Conservation (phyloP, 352 stramenopile genomes). For the Albugo laibachii region DNA sequence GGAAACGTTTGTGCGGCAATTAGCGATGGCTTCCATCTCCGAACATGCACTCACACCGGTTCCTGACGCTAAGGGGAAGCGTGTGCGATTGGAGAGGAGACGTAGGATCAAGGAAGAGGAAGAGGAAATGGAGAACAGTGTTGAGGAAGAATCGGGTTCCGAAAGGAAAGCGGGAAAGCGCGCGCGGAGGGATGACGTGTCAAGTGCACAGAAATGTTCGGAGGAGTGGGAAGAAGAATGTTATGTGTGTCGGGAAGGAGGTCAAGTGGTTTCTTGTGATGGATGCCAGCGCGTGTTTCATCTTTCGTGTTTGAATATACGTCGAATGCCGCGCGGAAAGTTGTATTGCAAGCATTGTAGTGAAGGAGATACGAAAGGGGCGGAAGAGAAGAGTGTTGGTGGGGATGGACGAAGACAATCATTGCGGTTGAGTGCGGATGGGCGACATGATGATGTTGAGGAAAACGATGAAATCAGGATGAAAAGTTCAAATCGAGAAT, state of each 20-base stretch:
- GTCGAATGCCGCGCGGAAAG: constrained; percentile 62
- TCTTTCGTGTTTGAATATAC: constrained; percentile 24
- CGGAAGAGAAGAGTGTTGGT: neutral
- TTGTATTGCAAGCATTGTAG: constrained; percentile 73
- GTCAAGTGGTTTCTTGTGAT: constrained; percentile 80
- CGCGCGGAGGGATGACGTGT: constrained; percentile 28
- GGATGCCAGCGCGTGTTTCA: constrained; percentile 86
- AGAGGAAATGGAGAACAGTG: constrained; percentile 14
- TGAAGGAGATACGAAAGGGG: neutral
- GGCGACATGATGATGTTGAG: neutral
- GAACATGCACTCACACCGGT: constrained; percentile 23
- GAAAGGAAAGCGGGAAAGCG: constrained; percentile 8
- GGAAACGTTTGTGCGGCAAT: constrained; percentile 36
- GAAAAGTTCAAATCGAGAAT: neutral
- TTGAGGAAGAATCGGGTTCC: constrained; percentile 17
- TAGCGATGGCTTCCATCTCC: constrained; percentile 42
- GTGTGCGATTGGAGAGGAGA: constrained; percentile 35
- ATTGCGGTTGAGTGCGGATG: neutral
- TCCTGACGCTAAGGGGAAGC: constrained; percentile 57
- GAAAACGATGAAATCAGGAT: neutral
- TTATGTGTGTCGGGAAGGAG: constrained; percentile 62
- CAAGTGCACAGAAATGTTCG: neutral
- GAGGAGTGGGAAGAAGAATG: constrained; percentile 83
- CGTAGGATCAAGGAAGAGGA: constrained; percentile 38
- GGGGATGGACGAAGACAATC: neutral